Percentiles rank a stretch among this genome's conserved stretches.
phyloP scores from a whole-genome alignment of 139 green algal species.

The Micractinium sp. region DNA sequence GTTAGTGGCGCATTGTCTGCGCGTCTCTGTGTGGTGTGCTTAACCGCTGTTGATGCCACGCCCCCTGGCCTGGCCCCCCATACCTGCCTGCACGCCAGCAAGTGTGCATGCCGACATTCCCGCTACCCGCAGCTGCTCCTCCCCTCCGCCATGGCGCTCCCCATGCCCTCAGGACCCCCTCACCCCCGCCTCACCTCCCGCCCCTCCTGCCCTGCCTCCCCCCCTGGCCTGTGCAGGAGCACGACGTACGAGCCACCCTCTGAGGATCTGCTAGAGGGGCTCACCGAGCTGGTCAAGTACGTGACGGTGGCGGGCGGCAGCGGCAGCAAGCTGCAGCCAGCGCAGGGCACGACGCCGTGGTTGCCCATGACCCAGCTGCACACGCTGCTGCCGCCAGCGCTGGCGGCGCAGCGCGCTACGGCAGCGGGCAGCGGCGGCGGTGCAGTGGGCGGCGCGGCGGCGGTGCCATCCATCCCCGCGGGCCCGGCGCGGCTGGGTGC shows the following conservation, averaged over 20 bases:
- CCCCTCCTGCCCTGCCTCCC: background rate
- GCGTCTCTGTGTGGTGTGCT: too few relatives aligned
- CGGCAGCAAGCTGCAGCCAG: constrained; percentile 41
- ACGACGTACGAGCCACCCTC: constrained; percentile 66
- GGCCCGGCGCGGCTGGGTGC: constrained; percentile 33
- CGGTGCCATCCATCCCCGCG: background rate
- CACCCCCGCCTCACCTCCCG: background rate
- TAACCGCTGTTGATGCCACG: too few relatives aligned
- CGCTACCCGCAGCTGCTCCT: too few relatives aligned
- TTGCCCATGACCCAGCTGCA: constrained; percentile 56
- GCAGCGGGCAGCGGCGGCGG: background rate
- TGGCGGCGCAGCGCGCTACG: background rate
- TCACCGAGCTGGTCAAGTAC: constrained; percentile 66
- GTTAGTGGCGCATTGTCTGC: background rate
- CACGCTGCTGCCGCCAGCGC: constrained; percentile 33
- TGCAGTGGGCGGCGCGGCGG: background rate
- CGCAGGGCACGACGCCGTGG: constrained; percentile 62
- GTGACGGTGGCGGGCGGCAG: constrained; percentile 42
- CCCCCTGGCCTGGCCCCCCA: too few relatives aligned
- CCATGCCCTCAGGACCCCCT: too few relatives aligned
- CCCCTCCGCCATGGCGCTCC: too few relatives aligned
- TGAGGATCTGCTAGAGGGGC: constrained; percentile 71
- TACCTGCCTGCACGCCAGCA: too few relatives aligned
- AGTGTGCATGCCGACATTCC: too few relatives aligned
- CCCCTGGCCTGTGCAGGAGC: constrained; percentile 8